Base-by-base conservation (phyloP, 192 early-diverging fungal species). In the Umbelopsis vinacea region DNA sequence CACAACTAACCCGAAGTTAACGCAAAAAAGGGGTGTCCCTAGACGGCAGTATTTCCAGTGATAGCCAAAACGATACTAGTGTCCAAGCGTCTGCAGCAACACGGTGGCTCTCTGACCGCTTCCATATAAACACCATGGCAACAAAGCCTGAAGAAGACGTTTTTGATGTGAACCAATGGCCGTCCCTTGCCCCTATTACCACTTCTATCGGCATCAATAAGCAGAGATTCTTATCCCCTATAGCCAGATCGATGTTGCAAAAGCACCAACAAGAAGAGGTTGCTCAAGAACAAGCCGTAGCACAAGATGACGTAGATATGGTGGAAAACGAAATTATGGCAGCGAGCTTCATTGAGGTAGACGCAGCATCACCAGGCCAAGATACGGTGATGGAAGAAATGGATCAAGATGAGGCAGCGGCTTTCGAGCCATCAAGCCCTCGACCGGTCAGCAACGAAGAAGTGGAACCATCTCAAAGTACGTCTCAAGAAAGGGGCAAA, bases 111-210 rank as follows among this genome's bases (percentile, higher is more conserved):
- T 60, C 55, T 17, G 55, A 60, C 15, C 55, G 55, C 9, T 60
- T 60, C 15, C 24, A 60, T 35, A 26, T 60, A 5, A 60, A 10
- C 29, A 15, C 55, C 0, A 24, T 26, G 14, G 3, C 26, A 19
- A 3, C 55, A 17, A 24, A 60, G 14, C 11, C 29, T 15, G 55
- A 60, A 15, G 55, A 60, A 15, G 55, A 60, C 26, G 55, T 35
- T 15, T 60, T 60, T 37, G 55, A 60, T 14, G 55, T 60, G 7
- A 35, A 60, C 55, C 24, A 60, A 60, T 60, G 55, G 55, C 55
- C 55, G 33, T 35, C 55, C 14, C 33, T 60, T 35, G 33, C 55
- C 26, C 55, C 24, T 35, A 60, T 60, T 17, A 24, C 55, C 12
- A 60, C 55, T 6, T 60, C 55, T 6, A 35, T 60, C 5, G 55